These are phyloP conservation scores for Vigna radiata DNA, from an alignment of 306 rosid species.

Conservation along the genomic window DNA sequence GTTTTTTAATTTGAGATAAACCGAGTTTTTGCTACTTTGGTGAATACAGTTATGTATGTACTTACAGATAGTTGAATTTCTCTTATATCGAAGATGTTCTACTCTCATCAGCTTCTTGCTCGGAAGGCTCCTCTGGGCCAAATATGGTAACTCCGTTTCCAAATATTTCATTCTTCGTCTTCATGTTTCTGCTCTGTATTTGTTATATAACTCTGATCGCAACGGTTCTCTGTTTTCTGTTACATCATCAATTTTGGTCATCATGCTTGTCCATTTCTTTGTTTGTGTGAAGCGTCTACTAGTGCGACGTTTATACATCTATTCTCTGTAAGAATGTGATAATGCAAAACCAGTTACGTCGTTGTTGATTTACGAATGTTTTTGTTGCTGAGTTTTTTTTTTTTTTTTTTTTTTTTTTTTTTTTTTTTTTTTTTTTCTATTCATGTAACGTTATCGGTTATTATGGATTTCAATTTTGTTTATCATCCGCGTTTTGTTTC, in stretches of 20 bases:
- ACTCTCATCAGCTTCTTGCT: constrained; percentile 88
- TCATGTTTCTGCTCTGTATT: neutral
- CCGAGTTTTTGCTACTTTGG: neutral
- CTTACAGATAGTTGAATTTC: neutral
- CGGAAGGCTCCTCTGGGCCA: constrained; percentile 89
- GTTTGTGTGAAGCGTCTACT: neutral
- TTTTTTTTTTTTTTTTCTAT: neutral
- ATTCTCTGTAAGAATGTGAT: neutral
- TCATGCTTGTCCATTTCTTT: neutral
- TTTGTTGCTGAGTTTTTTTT: neutral
- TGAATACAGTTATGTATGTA: neutral
- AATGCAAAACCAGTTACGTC: neutral
- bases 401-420: neutral
- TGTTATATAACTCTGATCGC: neutral
- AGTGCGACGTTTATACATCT: neutral
- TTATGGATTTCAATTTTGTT: constrained; percentile 14
- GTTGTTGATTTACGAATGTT: neutral
- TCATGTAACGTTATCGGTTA: neutral
- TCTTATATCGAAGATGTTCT: constrained; percentile 56
- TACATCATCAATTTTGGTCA: neutral
- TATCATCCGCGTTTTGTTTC: neutral
- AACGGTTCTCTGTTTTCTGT: neutral
- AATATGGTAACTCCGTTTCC: constrained; percentile 62
- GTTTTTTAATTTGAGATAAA: constrained; percentile 19
- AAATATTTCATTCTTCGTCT: neutral